Evolutionary conservation across 441 rosid genomes (phyloP), one percentile per base, ranked within the genome.

Genomic region (Pelargonium fulgidum): DNA sequence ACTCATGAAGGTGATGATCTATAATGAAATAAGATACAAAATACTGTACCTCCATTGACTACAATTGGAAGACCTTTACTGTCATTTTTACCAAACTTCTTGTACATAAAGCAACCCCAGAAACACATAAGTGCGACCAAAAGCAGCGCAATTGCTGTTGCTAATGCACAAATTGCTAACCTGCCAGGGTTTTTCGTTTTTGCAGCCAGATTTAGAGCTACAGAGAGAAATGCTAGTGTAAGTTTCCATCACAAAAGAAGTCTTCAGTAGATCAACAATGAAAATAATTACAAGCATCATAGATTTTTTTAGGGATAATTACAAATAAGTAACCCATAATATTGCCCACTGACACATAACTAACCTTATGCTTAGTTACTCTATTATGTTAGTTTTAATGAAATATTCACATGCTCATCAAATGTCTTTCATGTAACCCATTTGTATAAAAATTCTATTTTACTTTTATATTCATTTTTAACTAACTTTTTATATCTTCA

Each of bases 91-190:
- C 96, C 94, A 19, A 94, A 84, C 86, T 90, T 94, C 84, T 92
- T 94, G 77, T 92, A 92, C 13, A 94, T 86, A 83, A 92, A 92
- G 82, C 98, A 94, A 65, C 99, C 99, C 98, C 99, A 94, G 72
- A 92, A 94, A 80, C 99, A 94, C 99, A 94, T 94, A 47, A 94
- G 96, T 48, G 99, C 98, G 76, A 94, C 97, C 78, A 94, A 85
- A 76, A 94, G 99, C 62, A 94, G 84, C 22, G 97, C 98, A 67
- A 96, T 98, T 22, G 92, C 83, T 1, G 99, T 94, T 72, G 98
- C 99, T 62, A 89, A 86, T 71, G 99, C 92, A 76, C 99, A 90
- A 70, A 90, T 86, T 41, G 92, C 87, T 65, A 94, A 76, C 75
- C 89, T 80, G 29, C 94, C 97, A 17, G 99, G 84, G 79, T 88